Percentiles rank a stretch among this genome's conserved stretches.
phyloP scores from a whole-genome alignment of 2,329 filamentous ascomycete species.

The Xylariaceae sp. region DNA sequence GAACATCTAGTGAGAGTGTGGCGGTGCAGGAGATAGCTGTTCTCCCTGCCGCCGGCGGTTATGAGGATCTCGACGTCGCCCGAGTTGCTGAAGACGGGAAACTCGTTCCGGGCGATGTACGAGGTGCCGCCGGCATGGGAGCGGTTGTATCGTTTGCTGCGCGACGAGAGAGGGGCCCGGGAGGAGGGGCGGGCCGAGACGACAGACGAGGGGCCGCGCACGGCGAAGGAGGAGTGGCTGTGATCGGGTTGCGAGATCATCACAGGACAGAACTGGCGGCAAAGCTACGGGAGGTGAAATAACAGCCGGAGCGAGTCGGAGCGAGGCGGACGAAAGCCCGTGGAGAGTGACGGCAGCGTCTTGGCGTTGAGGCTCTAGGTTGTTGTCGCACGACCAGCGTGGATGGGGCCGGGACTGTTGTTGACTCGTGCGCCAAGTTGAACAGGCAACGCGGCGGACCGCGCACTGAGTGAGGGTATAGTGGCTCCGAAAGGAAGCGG shows the following conservation, averaged over 20 bases:
- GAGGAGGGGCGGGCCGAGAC: conserved; percentile 56
- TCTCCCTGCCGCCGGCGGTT: conserved; percentile 61
- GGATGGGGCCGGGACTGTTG: too few species aligned
- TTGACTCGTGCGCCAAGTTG: too few species aligned
- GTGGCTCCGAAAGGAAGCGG: too few species aligned
- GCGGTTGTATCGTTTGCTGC: conserved; percentile 67
- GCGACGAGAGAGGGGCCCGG: conserved; percentile 36
- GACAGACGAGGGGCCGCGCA: conserved; percentile 55
- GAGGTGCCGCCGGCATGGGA: conserved; percentile 69
- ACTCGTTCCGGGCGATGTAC: conserved; percentile 76
- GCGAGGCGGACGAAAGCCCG: too few species aligned
- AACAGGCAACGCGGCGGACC: too few species aligned
- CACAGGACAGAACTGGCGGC: conserved; percentile 10
- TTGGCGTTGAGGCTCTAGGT: too few species aligned
- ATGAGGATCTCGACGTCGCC: conserved; percentile 85
- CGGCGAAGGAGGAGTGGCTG: conserved; percentile 41
- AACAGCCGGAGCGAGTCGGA: too few species aligned
- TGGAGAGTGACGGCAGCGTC: too few species aligned
- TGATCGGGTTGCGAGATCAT: conserved; percentile 60
- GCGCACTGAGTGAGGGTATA: too few species aligned
- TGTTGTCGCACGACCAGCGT: too few species aligned
- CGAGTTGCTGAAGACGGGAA: conserved; percentile 81
- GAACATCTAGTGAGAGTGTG: conserved; percentile 85
- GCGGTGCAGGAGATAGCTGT: conserved; percentile 78
- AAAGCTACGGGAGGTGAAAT: conserved; percentile 2